phyloP scores from a whole-genome alignment of 805 yeast genomes.

The Candida wancherniae region DNA sequence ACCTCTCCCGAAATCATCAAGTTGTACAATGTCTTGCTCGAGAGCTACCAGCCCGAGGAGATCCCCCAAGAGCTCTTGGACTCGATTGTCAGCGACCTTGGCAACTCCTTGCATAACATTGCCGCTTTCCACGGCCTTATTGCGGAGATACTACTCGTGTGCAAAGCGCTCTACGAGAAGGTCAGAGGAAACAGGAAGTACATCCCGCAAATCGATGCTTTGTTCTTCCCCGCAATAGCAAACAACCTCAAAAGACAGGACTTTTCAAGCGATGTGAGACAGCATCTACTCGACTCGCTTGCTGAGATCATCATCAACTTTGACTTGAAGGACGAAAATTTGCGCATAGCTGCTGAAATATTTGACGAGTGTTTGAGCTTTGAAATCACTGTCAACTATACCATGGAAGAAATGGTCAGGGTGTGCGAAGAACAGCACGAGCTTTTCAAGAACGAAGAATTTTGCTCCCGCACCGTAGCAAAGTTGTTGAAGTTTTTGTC shows the following conservation, averaged over 20 bases:
- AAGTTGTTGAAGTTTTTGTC: slow-evolving; percentile 19
- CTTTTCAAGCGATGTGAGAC: slow-evolving; percentile 28
- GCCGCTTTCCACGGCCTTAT: slow-evolving; percentile 25
- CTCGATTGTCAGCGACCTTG: slow-evolving; percentile 22
- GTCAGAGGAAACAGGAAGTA: slow-evolving; percentile 1
- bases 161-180: slow-evolving; percentile 16
- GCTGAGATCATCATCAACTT: slow-evolving; percentile 18
- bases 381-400: slow-evolving; percentile 24
- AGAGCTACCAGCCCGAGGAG: slow-evolving; percentile 10
- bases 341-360: slow-evolving; percentile 8
- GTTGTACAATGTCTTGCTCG: slow-evolving; percentile 24
- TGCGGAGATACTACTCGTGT: slow-evolving; percentile 24
- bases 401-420: slow-evolving; percentile 23
- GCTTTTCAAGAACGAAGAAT: slow-evolving; percentile 10
- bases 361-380: slow-evolving; percentile 22
- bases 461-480: slow-evolving; percentile 17
- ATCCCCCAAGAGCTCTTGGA: slow-evolving; percentile 19
- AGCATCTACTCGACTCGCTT: slow-evolving; percentile 21
- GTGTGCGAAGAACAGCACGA: slow-evolving; percentile 14
- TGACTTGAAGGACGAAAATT: slow-evolving; percentile 9
- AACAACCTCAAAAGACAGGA: slow-evolving; percentile 15
- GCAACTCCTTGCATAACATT: slow-evolving; percentile 20
- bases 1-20: slow-evolving; percentile 25
- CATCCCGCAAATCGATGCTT: slow-evolving; percentile 7
- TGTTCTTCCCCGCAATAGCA: slow-evolving; percentile 17